These are phyloP conservation scores for Domatiomyces catenatus DNA, from an alignment of 2,329 filamentous ascomycete genomes.

Conservation along the genomic window DNA sequence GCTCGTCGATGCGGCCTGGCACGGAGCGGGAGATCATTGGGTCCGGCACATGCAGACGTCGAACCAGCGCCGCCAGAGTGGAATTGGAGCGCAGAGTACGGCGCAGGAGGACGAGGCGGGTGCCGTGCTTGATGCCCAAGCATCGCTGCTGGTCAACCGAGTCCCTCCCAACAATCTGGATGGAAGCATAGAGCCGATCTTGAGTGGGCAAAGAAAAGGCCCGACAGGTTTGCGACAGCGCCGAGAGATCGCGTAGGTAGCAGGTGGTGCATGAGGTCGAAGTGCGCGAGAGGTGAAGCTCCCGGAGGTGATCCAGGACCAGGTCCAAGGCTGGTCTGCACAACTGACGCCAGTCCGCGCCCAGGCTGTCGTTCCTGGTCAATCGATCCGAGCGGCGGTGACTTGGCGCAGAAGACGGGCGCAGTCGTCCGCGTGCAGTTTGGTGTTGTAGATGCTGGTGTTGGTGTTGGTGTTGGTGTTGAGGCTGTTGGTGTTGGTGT, in stretches of 20 bases:
- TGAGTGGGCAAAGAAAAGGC: neutral
- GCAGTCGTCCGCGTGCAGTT: neutral
- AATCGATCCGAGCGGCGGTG: neutral
- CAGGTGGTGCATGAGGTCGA: constrained; percentile 36
- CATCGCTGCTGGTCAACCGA: neutral
- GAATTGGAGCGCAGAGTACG: constrained; percentile 37
- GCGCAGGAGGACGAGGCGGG: constrained; percentile 23
- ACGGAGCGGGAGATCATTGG: constrained; percentile 27
- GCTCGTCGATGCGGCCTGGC: constrained; percentile 22
- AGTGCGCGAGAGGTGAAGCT: constrained; percentile 27
- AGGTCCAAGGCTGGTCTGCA: constrained; percentile 41
- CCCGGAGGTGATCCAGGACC: constrained; percentile 37
- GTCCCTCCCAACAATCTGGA: neutral
- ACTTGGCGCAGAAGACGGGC: neutral
- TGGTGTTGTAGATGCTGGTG: neutral
- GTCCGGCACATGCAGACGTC: constrained; percentile 38
- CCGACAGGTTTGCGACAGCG: neutral
- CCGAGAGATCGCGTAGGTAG: constrained; percentile 36
- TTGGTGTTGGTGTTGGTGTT: neutral
- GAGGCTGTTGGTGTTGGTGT: neutral
- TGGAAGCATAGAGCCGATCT: neutral
- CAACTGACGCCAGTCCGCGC: constrained; percentile 24
- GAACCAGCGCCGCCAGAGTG: constrained; percentile 38
- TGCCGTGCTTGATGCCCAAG: neutral
- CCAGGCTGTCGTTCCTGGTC: neutral